phyloP scores from a whole-genome alignment of 306 rosid genomes.

The Coriaria nepalensis region DNA sequence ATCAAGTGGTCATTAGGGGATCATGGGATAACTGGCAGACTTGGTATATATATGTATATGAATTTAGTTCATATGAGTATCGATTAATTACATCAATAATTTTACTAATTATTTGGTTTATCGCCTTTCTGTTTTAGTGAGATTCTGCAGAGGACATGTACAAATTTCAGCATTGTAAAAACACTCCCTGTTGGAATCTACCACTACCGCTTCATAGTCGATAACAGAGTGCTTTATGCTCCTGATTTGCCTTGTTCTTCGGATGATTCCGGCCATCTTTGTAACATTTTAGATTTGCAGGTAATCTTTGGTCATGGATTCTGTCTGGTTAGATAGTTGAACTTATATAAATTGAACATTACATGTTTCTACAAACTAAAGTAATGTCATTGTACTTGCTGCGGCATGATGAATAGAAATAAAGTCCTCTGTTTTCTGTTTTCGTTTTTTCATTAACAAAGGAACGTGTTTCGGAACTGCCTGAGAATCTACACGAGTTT shows the following conservation, averaged over 20 bases:
- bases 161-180: slow-evolving; percentile 21
- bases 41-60: slow-evolving; percentile 20
- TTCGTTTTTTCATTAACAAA: slow-evolving; percentile 1
- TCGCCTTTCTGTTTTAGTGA: slow-evolving; percentile 27
- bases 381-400: too few species aligned
- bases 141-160: slow-evolving; percentile 24
- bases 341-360: too few species aligned
- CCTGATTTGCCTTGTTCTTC: slow-evolving; percentile 33
- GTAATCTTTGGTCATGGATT: slow-evolving; percentile 16
- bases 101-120: slow-evolving; percentile 2
- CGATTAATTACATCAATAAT: not conserved
- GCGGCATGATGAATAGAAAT: too few species aligned
- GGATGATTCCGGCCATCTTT: slow-evolving; percentile 28
- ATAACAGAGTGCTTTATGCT: slow-evolving; percentile 40
- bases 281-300: slow-evolving; percentile 56
- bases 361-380: too few species aligned
- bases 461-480: slow-evolving; percentile 44
- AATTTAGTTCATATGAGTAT: not conserved
- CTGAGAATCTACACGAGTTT: slow-evolving; percentile 25
- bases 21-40: slow-evolving; percentile 83
- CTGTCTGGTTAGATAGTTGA: not conserved
- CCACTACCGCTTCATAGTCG: slow-evolving; percentile 46
- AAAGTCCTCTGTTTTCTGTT: slow-evolving; percentile 4
- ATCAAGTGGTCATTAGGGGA: slow-evolving; percentile 47
- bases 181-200: slow-evolving; percentile 35